Percentiles rank a stretch among this genome's conserved stretches.
Conservation (phyloP, 2,329 filamentous ascomycete genomes). For the Pseudogymnoascus sp. region DNA sequence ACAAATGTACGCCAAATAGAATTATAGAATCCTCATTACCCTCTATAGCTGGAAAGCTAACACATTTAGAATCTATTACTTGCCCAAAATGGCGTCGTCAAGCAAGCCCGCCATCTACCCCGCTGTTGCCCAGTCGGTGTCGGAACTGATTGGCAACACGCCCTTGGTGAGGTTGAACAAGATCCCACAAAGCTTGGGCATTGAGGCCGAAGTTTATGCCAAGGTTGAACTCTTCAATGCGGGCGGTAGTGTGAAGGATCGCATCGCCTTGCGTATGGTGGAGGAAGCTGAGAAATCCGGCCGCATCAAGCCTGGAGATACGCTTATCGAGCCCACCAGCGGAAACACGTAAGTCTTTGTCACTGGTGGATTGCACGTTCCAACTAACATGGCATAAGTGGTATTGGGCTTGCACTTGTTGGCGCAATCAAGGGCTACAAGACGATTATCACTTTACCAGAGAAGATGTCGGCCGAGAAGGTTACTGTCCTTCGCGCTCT, state of each 20-base stretch:
- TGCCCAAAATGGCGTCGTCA: background rate
- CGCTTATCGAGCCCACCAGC: slow-evolving; percentile 93
- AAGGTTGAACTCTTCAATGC: slow-evolving; percentile 94
- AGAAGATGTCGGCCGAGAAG: slow-evolving; percentile 99
- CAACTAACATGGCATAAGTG: slow-evolving; percentile 37
- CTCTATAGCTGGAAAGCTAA: background rate
- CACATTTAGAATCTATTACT: background rate
- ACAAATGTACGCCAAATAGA: background rate
- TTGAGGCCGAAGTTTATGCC: slow-evolving; percentile 81
- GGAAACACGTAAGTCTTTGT: slow-evolving; percentile 66
- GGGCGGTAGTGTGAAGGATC: slow-evolving; percentile 87
- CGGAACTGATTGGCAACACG: slow-evolving; percentile 88
- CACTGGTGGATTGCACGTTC: background rate
- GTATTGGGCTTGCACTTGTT: slow-evolving; percentile 89
- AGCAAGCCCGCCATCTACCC: slow-evolving; percentile 21
- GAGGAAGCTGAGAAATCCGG: slow-evolving; percentile 88
- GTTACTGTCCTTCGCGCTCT: slow-evolving; percentile 89
- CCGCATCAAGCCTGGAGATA: slow-evolving; percentile 94
- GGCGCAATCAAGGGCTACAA: slow-evolving; percentile 96
- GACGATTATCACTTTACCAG: slow-evolving; percentile 95
- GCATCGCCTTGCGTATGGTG: slow-evolving; percentile 95
- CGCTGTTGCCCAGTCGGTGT: slow-evolving; percentile 50
- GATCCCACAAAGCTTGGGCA: slow-evolving; percentile 81
- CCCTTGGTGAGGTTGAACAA: slow-evolving; percentile 92
- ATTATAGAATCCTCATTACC: background rate